Evolutionary conservation across 2,329 filamentous ascomycete genomes (phyloP).

Genomic region (Apiospora kogelbergensis): DNA sequence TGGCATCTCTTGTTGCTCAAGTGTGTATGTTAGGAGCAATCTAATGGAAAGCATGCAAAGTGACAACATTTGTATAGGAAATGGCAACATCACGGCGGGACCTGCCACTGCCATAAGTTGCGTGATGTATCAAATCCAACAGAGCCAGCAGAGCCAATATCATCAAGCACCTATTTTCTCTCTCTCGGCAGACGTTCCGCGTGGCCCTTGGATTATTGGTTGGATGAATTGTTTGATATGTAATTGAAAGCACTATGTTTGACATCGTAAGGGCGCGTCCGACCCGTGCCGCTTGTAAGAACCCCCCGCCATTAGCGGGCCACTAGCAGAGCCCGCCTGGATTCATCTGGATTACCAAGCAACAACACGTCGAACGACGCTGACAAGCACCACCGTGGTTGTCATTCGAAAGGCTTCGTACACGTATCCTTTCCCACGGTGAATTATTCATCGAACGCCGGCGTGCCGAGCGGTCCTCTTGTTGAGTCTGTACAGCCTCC

Average conservation of each 20-base stretch:
- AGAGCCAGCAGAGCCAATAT: neutral
- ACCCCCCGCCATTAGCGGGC: neutral
- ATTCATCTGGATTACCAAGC: neutral
- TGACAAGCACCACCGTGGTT: neutral
- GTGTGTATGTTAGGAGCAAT: too few species aligned
- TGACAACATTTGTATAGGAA: neutral
- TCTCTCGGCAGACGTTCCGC: neutral
- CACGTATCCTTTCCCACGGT: neutral
- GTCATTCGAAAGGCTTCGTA: neutral
- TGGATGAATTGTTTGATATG: neutral
- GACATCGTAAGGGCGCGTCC: neutral
- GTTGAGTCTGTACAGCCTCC: neutral
- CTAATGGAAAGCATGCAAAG: neutral
- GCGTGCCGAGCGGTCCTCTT: too few species aligned
- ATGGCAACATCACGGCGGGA: neutral
- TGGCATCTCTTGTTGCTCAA: neutral
- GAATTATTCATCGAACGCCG: neutral
- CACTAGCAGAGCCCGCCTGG: neutral
- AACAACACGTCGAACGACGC: neutral
- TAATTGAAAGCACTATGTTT: neutral
- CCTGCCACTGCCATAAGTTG: neutral
- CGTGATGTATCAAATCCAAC: neutral
- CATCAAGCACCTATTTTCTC: neutral
- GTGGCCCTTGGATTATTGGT: neutral
- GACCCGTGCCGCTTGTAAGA: neutral